phyloP scores from a whole-genome alignment of 2,329 filamentous ascomycete genomes.

The Fusarium coicis region DNA sequence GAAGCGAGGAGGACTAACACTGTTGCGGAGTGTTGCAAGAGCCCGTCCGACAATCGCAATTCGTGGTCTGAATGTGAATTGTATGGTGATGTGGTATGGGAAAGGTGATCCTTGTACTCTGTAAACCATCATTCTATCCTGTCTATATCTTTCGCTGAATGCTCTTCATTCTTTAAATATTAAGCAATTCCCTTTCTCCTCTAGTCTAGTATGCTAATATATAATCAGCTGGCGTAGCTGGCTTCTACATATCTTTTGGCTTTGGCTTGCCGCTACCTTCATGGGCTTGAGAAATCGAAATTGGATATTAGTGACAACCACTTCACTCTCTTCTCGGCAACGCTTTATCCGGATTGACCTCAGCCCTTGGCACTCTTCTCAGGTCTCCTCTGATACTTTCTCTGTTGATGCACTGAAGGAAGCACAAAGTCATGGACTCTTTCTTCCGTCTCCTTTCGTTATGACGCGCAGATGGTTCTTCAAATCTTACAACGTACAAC shows the following conservation, averaged over 20 bases:
- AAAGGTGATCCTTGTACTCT: slow-evolving; percentile 25
- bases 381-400: not conserved
- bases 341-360: slow-evolving; percentile 28
- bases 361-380: slow-evolving; percentile 14
- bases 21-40: slow-evolving; percentile 20
- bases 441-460: not conserved
- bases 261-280: slow-evolving; percentile 27
- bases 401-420: no score
- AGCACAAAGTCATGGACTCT: not conserved
- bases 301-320: slow-evolving; percentile 22
- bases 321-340: slow-evolving; percentile 27
- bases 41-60: slow-evolving; percentile 30
- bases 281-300: slow-evolving; percentile 33
- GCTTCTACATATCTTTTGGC: not conserved
- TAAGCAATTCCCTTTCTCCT: not conserved
- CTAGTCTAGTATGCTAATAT: not conserved
- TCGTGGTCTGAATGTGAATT: slow-evolving; percentile 11
- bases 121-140: not conserved
- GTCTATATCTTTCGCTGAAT: not conserved
- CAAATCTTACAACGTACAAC: slow-evolving; percentile 10
- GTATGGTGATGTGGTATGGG: slow-evolving; percentile 23
- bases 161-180: not conserved
- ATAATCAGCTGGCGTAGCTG: slow-evolving; percentile 10
- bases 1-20: slow-evolving; percentile 3
- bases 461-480: not conserved